Conservation (phyloP, 768 basidiomycete species). For the Asterophora lycoperdoides region DNA sequence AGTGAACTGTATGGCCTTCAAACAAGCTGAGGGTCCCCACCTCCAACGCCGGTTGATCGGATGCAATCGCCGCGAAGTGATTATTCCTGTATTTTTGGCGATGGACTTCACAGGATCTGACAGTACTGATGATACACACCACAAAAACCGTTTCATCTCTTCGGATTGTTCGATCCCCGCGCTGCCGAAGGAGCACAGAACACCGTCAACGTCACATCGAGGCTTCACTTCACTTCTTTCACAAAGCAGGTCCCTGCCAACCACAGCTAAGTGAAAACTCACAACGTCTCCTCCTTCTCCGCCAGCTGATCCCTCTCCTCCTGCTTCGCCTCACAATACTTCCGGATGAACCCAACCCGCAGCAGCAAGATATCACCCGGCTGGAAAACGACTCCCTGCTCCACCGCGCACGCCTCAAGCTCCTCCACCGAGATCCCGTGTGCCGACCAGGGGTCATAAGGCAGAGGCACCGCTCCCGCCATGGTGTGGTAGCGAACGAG, state of each 20-base stretch:
- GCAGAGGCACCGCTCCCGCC: slow-evolving; percentile 31
- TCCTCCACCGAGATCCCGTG: slow-evolving; percentile 50
- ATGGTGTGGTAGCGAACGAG: slow-evolving; percentile 50
- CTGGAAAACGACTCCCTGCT: slow-evolving; percentile 54
- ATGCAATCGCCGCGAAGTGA: slow-evolving; percentile 67
- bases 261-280: slow-evolving; percentile 17
- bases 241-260: background rate
- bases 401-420: slow-evolving; percentile 53
- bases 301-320: slow-evolving; percentile 41
- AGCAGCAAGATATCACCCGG: slow-evolving; percentile 59
- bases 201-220: background rate
- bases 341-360: slow-evolving; percentile 60
- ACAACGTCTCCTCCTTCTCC: slow-evolving; percentile 50
- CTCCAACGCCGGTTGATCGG: slow-evolving; percentile 66
- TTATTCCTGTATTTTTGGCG: slow-evolving; percentile 50
- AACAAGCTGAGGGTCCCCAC: slow-evolving; percentile 25
- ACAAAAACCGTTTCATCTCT: slow-evolving; percentile 71
- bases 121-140: slow-evolving; percentile 33
- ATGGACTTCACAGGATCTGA: background rate
- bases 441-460: slow-evolving; percentile 62
- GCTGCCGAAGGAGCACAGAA: slow-evolving; percentile 27
- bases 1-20: background rate
- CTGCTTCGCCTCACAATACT: slow-evolving; percentile 40
- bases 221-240: background rate
- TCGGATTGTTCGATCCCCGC: slow-evolving; percentile 67